Evolutionary conservation across 2,329 filamentous ascomycete genomes (phyloP), one percentile per base, ranked within the genome.

Genomic region (Chrysoporthe puriensis): DNA sequence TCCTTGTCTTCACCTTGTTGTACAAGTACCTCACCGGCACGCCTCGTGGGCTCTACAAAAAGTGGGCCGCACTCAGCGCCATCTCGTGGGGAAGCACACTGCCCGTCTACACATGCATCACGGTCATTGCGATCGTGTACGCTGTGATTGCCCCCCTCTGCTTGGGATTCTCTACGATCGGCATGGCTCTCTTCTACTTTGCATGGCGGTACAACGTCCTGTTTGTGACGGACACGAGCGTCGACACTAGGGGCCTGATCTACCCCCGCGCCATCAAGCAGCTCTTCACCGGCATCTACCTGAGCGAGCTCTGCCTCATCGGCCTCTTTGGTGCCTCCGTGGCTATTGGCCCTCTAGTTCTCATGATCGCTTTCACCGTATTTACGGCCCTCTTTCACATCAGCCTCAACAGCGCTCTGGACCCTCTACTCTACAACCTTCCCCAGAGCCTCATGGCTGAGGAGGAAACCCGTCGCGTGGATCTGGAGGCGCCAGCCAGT

Each of bases 201-300:
- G 92, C 94, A 60, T 97, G 93, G 84, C 88, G 92, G 21, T 97
- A 98, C 84, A 96, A 97, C 76, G 80, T 98, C 66, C 85, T 97
- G 62, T 97, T 93, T 77, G 93, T 97, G 46, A 91, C 90, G 62
- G 92, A 96, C 76, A 88, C 91, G 9, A 81, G 88, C 68, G 90
- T 97, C 74, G 94, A 97, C 76, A 97, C 92, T 48, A 93, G 96
- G 75, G 94, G 95, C 18, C 86, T 95, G 16, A 90, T 93, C 73
- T 97, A 97, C 76, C 91, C 93, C 0, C 90, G 90, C n/a, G 94
- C 92, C 1, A 83, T 98, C 63, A 90, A 96, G 77, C 94, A 97
- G 68, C 87, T 96, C 60, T 88, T 95, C 40, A 89, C 90, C 0
- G 94, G 95, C 32, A 83, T 96, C 62, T 97, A 98, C 77, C 84